Percentiles rank a stretch among this genome's conserved stretches.
phyloP scores from a whole-genome alignment of 2,329 filamentous ascomycete species.

The Trichophyton equinum region DNA sequence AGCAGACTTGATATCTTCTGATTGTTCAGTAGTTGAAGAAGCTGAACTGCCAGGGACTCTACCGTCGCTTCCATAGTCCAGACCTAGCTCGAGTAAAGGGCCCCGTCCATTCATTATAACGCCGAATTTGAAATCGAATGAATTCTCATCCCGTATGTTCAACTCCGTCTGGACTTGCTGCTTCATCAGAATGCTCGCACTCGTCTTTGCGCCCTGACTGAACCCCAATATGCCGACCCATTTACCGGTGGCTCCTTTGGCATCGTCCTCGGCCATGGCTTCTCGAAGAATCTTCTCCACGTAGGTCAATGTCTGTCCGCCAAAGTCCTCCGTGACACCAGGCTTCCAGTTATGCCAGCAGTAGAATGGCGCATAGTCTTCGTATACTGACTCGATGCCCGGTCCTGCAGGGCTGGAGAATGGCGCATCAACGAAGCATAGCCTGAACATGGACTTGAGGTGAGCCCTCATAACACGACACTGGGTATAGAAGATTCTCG shows the following conservation, averaged over 20 bases:
- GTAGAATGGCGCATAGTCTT: constrained; percentile 52
- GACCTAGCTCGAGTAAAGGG: constrained; percentile 6
- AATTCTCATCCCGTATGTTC: neutral
- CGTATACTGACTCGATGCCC: constrained; percentile 53
- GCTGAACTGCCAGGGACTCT: neutral
- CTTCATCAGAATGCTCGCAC: constrained; percentile 44
- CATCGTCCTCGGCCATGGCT: constrained; percentile 26
- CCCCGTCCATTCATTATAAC: constrained; percentile 11
- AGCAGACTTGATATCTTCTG: neutral
- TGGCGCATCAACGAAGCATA: constrained; percentile 61
- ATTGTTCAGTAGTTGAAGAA: neutral
- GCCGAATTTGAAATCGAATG: constrained; percentile 10
- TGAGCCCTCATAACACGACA: constrained; percentile 43
- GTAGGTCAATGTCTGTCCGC: constrained; percentile 32
- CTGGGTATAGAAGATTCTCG: constrained; percentile 55
- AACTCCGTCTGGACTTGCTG: constrained; percentile 8
- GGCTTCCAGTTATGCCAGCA: constrained; percentile 53
- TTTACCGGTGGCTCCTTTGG: constrained; percentile 36
- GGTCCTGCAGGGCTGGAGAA: constrained; percentile 46
- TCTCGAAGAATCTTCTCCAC: constrained; percentile 39
- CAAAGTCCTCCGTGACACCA: constrained; percentile 28
- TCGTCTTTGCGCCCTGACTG: constrained; percentile 53
- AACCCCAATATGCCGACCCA: constrained; percentile 54
- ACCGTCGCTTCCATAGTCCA: neutral
- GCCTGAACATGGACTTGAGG: constrained; percentile 49